Conservation (phyloP, 257 asterid genomes). For the Craterostigma plantagineum region DNA sequence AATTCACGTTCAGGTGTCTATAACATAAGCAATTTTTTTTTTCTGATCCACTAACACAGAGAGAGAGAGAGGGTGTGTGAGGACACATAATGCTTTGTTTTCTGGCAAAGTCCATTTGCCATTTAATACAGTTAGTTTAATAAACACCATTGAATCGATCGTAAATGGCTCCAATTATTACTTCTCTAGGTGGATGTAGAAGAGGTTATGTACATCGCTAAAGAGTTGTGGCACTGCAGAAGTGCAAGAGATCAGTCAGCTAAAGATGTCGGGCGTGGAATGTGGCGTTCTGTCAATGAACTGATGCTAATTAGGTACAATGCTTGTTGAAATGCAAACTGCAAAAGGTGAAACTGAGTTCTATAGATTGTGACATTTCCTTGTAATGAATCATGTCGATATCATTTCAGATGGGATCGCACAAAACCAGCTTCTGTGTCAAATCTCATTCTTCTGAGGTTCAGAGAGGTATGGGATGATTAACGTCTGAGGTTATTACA, state of each 20-base stretch:
- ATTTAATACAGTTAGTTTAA: too few species aligned
- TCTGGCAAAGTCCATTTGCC: too few species aligned
- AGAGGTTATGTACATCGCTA: conserved; percentile 67
- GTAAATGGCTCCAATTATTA: too few species aligned
- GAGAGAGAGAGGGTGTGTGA: too few species aligned
- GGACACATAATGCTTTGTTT: too few species aligned
- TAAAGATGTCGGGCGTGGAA: conserved; percentile 86
- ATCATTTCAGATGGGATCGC: conserved; percentile 63
- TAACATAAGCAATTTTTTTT: too few species aligned
- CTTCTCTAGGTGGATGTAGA: conserved; percentile 73
- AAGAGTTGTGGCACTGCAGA: conserved; percentile 95
- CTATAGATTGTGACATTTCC: background rate
- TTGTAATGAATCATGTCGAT: background rate
- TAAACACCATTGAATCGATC: too few species aligned
- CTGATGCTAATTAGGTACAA: conserved; percentile 73
- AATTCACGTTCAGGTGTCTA: conserved; percentile 54
- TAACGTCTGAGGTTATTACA: background rate
- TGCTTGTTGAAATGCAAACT: background rate
- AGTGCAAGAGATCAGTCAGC: conserved; percentile 71
- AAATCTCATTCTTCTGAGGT: conserved; percentile 71
- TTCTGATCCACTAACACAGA: too few species aligned
- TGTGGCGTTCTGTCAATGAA: conserved; percentile 94
- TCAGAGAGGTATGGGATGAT: conserved; percentile 53
- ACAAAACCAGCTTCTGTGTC: conserved; percentile 65
- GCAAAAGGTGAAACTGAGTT: too few species aligned